Conservation (phyloP, 1,284 basidiomycete species). For the Earliella scabrosa region DNA sequence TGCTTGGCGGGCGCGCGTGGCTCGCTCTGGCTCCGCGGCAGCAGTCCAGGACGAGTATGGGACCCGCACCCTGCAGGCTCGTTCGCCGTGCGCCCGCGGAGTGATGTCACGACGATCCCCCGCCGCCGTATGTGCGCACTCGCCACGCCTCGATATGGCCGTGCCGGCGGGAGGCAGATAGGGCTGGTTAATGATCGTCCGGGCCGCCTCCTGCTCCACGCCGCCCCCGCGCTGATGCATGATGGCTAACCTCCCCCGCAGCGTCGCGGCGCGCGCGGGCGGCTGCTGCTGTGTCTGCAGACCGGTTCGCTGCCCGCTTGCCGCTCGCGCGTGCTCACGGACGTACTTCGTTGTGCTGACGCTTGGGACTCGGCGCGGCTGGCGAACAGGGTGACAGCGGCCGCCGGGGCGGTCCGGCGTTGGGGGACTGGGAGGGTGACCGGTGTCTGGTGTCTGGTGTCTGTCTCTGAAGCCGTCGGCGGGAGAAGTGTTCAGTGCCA, state of each 20-base stretch:
- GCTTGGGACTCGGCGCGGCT: neutral
- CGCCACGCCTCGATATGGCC: neutral
- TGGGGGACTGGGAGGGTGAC: neutral
- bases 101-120: constrained; percentile 23
- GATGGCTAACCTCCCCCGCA: neutral
- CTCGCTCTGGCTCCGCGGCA: neutral
- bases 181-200: neutral
- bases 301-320: neutral
- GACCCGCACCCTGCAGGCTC: neutral
- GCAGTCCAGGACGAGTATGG: neutral
- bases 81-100: constrained; percentile 14
- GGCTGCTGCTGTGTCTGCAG: neutral
- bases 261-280: neutral
- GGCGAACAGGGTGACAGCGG: constrained; percentile 14
- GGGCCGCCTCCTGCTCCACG: neutral
- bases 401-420: constrained; percentile 14
- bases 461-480: neutral
- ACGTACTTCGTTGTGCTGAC: no score
- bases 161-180: constrained; percentile 6
- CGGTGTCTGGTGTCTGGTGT: no score
- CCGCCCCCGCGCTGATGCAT: neutral
- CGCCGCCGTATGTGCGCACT: constrained; percentile 17
- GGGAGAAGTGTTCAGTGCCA: constrained; percentile 6
- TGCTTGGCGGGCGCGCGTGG: neutral
- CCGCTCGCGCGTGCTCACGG: no score